Base-by-base conservation (phyloP, 2,329 filamentous ascomycete genomes). In the Ceratocystis destructans region DNA sequence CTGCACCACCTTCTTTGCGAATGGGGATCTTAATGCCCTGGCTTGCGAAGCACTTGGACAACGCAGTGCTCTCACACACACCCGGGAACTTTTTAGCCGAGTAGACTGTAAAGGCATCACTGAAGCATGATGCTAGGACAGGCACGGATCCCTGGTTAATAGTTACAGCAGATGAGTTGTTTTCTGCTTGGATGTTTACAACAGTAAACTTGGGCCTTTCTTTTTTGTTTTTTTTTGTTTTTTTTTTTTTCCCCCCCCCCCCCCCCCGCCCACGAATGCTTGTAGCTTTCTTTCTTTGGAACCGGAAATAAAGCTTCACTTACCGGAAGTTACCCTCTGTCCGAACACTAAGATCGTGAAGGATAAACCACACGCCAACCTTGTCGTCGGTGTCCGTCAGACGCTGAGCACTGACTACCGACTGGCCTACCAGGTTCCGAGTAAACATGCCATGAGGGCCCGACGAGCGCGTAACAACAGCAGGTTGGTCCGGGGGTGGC, bases 21-120 rank as follows among this genome's bases (percentile, higher is more conserved):
- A 97, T 96, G 0, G 93, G 93, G 28, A 97, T 96, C 76, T 96
- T 96, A 76, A 96, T 96, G 28, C 94, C 94, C 73, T 99, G 94
- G 1, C 84, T 81, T 2, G 94, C 93, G 77, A 99, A 97, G 69
- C 86, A 89, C 75, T 95, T 96, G 80, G 92, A 96, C 20, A 97
- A 78, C 3, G 85, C 77, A 0, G 94, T 99, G 75, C 89, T 95
- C 74, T 97, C 93, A 67, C 96, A 96, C 1, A 99, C 94, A 50
- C 94, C 94, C 0, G 94, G 94, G 75, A 99, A 99, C 73, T 96
- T 96, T 81, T 99, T 99, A 61, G 94, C 94, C 1, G 90, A 96
- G 76, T 88, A 97, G 37, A 99, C 94, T 65, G 90, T 89, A 79
- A 99, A 97, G 2, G 86, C 82, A 3, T 96, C 88, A 61, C 89